Evolutionary conservation across 495 filamentous ascomycete genomes (phyloP), one percentile per base, ranked within the genome.

Genomic region (Talaromyces adpressus): DNA sequence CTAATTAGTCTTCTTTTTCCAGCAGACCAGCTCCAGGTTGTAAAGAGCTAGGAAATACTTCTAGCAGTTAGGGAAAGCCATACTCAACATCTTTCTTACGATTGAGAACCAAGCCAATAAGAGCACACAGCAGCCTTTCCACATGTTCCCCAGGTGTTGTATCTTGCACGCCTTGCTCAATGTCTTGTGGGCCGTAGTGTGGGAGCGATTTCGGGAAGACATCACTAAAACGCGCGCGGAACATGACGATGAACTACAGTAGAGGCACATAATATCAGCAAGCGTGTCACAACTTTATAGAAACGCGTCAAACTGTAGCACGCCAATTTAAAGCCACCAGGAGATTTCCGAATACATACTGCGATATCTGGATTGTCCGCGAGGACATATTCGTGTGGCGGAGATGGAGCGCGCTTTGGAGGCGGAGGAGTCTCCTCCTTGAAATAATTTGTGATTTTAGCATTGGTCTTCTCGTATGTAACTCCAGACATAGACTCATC

Each of bases 81-180:
- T 85, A 98, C 94, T 98, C 96, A 69, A 98, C 89, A 79, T 94
- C 90, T 71, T 98, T 97, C 82, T 98, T 98, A 69, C 94, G 86
- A 70, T 98, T 98, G 66, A 98, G 81, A 60, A 97, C 84, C 70
- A 98, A 79, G 30, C 91, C 85, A 22, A 98, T 75, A 52, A 98
- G 77, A 68, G 91, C 91, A 81, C 95, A 98, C 34, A 98, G 79
- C 52, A 98, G 84, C 68, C 86, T 82, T 77, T 97, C 93, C 34
- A 93, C 87, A 67, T 89, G 87, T 70, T 94, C 88, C 65, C 90
- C 89, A 12, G 94, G 95, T 14, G 87, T 72, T 32, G 80, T 68
- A 67, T 96, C 91, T 54, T 85, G 82, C 22, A 97, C 85, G 27
- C 93, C 94, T 67, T 84, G 79, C 78, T 98, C 94, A 59, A 98